Base-by-base conservation (phyloP, 2,329 filamentous ascomycete genomes). In the Epichloe aotearoae region DNA sequence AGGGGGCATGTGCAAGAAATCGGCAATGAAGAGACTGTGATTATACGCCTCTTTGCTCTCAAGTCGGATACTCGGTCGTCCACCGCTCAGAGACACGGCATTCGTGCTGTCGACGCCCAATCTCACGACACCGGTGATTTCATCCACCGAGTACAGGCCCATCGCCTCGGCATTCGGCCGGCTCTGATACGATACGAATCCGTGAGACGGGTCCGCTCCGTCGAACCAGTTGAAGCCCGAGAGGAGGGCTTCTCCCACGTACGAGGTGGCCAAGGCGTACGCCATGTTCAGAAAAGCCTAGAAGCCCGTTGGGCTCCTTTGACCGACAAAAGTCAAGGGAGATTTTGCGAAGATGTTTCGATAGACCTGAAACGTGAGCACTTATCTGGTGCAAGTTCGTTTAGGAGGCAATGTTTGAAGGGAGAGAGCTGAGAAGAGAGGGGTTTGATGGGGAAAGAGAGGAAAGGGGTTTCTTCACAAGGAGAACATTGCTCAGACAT, bases 1-100 rank as follows among this genome's bases (percentile, higher is more conserved):
- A 2, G 73, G 74, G 3, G 86, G 84, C 83, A 89, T 88, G 57
- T 89, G 84, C 17, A 73, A 71, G 48, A 88, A 76, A 62, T 89
- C 85, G 20, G 84, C 72, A 47, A 89, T 80, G 57, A 88, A 80
- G 10, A 88, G 74, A 1, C 83, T 84, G 56, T 82, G 73, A 33
- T 73, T 77, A 63, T 81, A 89, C 4, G 71, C 65, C 47, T 77
- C 72, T 49, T 78, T 82, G 65, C 82, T 86, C 42, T 80, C 77
- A 12, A 89, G 65, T 15, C 85, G 77, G 39, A 89, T 76, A 55
- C 82, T 86, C 10, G 73, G 71, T 17, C 75, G 65, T n/a, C 74
- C 75, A 50, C 63, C 58, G 47, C 65, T 58, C 3, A 63, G 54
- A 2, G 56, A 56, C 54, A 71, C 72, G 2, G 50, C 62, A 47